Conservation (phyloP, 2,329 filamentous ascomycete genomes). For the Tolypocladium pustulatum region DNA sequence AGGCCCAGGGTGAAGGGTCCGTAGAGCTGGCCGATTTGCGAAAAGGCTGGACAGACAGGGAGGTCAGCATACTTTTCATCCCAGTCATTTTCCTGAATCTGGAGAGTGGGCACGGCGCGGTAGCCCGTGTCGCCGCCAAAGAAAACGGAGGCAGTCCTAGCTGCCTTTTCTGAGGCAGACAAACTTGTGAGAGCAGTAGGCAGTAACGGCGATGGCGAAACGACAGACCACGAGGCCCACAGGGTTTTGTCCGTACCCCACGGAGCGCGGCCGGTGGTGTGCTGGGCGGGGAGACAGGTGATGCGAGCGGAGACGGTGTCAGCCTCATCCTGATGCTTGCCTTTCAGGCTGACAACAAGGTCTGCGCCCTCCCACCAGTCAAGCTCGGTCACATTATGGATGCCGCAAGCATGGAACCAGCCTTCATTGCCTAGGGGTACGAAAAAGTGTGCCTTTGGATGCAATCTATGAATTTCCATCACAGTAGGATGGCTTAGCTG, state of each 20-base stretch:
- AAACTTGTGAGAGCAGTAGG: too few relatives aligned
- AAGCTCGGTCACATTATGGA: constrained; percentile 66
- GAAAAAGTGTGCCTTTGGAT: constrained; percentile 71
- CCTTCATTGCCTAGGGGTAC: constrained; percentile 65
- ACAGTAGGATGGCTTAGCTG: constrained; percentile 61
- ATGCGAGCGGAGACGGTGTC: constrained; percentile 52
- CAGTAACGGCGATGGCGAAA: constrained; percentile 28
- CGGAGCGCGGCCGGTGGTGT: constrained; percentile 53
- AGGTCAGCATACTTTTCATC: constrained; percentile 48
- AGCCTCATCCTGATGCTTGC: background rate
- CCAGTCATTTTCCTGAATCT: constrained; percentile 55
- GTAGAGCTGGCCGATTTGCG: constrained; percentile 60
- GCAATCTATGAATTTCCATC: constrained; percentile 49
- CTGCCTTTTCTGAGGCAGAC: constrained; percentile 25
- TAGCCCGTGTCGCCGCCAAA: constrained; percentile 83
- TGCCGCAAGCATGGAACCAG: constrained; percentile 61
- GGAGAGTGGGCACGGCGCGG: constrained; percentile 54
- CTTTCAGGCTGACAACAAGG: constrained; percentile 35
- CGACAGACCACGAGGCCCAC: constrained; percentile 74
- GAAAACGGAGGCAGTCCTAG: constrained; percentile 43
- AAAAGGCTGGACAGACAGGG: constrained; percentile 68
- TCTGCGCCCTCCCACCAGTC: constrained; percentile 83
- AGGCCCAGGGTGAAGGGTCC: constrained; percentile 78
- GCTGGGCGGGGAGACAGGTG: constrained; percentile 69
- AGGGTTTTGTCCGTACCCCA: constrained; percentile 62